Conservation (phyloP, 352 stramenopile species). For the Phytophthora sp. region DNA sequence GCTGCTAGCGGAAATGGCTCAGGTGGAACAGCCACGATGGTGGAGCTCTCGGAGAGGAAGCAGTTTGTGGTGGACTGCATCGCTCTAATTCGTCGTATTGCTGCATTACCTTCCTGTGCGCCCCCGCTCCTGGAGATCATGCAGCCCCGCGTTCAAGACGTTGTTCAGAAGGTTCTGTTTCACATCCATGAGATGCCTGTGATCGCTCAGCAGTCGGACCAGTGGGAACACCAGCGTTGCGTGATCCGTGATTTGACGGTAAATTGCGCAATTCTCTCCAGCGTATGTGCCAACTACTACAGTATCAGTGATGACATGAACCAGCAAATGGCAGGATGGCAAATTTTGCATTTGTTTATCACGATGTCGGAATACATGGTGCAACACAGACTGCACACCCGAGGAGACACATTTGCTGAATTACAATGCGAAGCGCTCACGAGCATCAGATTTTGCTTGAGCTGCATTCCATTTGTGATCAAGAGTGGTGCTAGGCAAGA, state of each 20-base stretch:
- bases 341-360: constrained; percentile 72
- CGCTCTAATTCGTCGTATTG: constrained; percentile 72
- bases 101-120: constrained; percentile 60
- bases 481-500: constrained; percentile 55
- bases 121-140: constrained; percentile 58
- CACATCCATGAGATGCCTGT: constrained; percentile 55
- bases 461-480: constrained; percentile 67
- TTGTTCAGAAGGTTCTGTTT: constrained; percentile 49
- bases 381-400: constrained; percentile 60
- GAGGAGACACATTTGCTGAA: constrained; percentile 57
- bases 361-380: constrained; percentile 66
- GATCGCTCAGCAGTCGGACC: constrained; percentile 41
- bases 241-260: constrained; percentile 67
- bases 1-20: constrained; percentile 41
- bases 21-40: constrained; percentile 24
- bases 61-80: constrained; percentile 81
- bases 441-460: constrained; percentile 61
- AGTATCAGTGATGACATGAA: constrained; percentile 59
- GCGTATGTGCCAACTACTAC: constrained; percentile 67
- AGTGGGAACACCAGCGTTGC: constrained; percentile 55
- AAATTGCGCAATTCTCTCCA: constrained; percentile 64
- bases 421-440: constrained; percentile 73
- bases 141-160: constrained; percentile 51
- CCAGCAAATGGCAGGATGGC: constrained; percentile 67
- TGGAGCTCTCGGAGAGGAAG: constrained; percentile 72